Evolutionary conservation across 805 yeast species (phyloP), one percentile per base, ranked within the genome.

Genomic region (Priceomyces haplophilus): DNA sequence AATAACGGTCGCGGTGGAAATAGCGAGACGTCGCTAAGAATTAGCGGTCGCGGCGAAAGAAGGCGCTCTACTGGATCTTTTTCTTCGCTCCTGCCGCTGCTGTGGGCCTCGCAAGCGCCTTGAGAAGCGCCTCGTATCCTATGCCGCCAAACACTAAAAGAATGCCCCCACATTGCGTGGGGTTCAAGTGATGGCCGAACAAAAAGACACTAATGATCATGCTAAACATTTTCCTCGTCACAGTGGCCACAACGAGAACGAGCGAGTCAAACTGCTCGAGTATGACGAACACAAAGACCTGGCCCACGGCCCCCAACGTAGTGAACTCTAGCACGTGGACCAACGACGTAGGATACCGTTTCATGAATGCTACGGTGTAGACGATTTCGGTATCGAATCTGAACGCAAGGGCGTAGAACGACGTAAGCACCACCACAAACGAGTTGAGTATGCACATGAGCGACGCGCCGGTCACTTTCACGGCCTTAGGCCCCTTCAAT

Each of bases 201-300:
- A 91, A 67, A 3, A 88, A 61, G 39, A 93, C 97, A 55, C 96
- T 85, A 41, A 91, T 64, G 25, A 89, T 74, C 98, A 93, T 91
- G 31, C 97, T 88, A 38, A 89, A 70, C 97, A 93, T 91, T 58
- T 93, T 93, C 53, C 99, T 76, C 1, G 99, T 91, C 7, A 93
- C 97, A 0, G 98, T 93, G 13, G 95, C 91, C 32, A 96, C 91
- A 21, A 91, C 89, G 42, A 93, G 70, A 0, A 86, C 78, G 46
- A 93, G 68, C 1, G 97, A 88, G 38, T 91, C 96, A 58, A 87
- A 93, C 44, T 79, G 75, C 52, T 88, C 93, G 36, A 93, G 67
- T 1, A 96, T 88, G 41, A 81, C 64, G 58, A 90, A 93, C 34
- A 93, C 88, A 65, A 95, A 93, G n/a, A 90, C 78, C 63, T 93